Percentiles rank a stretch among this genome's conserved stretches.
Evolutionary conservation across 106 monocot genomes (phyloP).

Genomic region (Acanthochlamys bracteata): DNA sequence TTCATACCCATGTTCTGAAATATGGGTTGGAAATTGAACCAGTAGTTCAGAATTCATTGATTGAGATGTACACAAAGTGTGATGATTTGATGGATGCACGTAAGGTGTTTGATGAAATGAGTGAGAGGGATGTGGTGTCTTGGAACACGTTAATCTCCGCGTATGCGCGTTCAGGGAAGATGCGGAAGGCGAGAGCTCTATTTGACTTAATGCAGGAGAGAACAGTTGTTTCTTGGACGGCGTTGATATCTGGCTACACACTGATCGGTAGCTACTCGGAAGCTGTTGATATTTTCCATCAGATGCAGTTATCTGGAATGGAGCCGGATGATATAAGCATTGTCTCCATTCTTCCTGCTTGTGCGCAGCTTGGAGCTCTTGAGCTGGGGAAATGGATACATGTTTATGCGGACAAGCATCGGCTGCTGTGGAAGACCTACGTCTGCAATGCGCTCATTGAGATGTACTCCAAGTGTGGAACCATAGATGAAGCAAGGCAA

Average conservation of each 20-base stretch:
- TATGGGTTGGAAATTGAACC: conserved; percentile 28
- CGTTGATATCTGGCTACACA: conserved; percentile 56
- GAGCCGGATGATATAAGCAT: conserved; percentile 52
- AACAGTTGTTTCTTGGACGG: conserved; percentile 73
- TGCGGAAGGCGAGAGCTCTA: conserved; percentile 32
- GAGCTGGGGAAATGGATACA: conserved; percentile 85
- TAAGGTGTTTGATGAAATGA: conserved; percentile 54
- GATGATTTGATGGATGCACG: conserved; percentile 24
- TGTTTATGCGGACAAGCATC: conserved; percentile 33
- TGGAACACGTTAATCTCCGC: conserved; percentile 56
- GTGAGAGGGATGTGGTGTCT: conserved; percentile 32
- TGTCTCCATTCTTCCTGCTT: conserved; percentile 61
- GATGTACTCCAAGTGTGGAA: conserved; percentile 61
- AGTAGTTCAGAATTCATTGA: conserved; percentile 41
- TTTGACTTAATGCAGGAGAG: conserved; percentile 53
- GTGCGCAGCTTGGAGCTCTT: conserved; percentile 57
- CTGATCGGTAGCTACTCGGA: conserved; percentile 19
- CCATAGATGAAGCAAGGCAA: conserved; percentile 29
- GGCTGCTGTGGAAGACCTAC: conserved; percentile 21
- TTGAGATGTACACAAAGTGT: conserved; percentile 53
- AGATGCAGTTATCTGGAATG: conserved; percentile 44
- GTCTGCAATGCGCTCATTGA: conserved; percentile 68
- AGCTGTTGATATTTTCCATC: conserved; percentile 46
- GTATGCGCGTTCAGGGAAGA: conserved; percentile 33
- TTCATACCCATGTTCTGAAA: conserved; percentile 36